Base-by-base conservation (phyloP, 2,329 filamentous ascomycete genomes). In the Talaromyces sp. region DNA sequence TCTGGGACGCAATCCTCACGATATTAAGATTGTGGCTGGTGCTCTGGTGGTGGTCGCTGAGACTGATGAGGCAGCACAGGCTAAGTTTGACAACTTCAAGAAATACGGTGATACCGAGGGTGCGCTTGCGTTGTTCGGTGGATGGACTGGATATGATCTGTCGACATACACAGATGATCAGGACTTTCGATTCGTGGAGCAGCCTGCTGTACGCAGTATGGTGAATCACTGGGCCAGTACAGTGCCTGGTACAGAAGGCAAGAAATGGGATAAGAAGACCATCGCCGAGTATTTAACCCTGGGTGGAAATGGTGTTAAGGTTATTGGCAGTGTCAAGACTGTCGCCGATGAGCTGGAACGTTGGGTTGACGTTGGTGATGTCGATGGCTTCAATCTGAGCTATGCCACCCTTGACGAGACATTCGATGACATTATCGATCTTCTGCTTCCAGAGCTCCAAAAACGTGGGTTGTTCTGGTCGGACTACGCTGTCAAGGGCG, bases 61-160 rank as follows among this genome's bases (percentile, higher is more conserved):
- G 56, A 80, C 76, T 3, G 74, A 77, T 45, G 75, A 75, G 36
- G 69, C 70, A 17, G 77, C 77, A 0, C 66, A 74, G 39, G 68
- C 68, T 7, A 78, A 78, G 55, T 75, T 75, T 27, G 65, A 75
- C 9, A 68, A 77, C 27, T 58, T 76, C 19, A 64, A 74, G 24
- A 63, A 66, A n/a, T 79, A 77, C 42, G 76, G 71, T 2, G 76
- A 79, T 49, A 64, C 68, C 0, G 76, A 79, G 51, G 77, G 77
- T 0, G 72, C 75, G 0, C 68, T 76, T 16, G 71, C 75, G 3
- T 61, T 79, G 0, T 79, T 79, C 51, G 77, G 77, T 2, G 77
- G 77, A 0, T 80, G 77, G 77, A 72, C 73, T 1, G 77, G 77
- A 0, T 75, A 74, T 4, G 77, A 79, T 58, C 63, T 80, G 1